Percentiles rank a stretch among this genome's conserved stretches.
These are phyloP conservation scores for Oligophagozyma castellii DNA, from an alignment of 1,139 yeast species.

Conservation along the genomic window DNA sequence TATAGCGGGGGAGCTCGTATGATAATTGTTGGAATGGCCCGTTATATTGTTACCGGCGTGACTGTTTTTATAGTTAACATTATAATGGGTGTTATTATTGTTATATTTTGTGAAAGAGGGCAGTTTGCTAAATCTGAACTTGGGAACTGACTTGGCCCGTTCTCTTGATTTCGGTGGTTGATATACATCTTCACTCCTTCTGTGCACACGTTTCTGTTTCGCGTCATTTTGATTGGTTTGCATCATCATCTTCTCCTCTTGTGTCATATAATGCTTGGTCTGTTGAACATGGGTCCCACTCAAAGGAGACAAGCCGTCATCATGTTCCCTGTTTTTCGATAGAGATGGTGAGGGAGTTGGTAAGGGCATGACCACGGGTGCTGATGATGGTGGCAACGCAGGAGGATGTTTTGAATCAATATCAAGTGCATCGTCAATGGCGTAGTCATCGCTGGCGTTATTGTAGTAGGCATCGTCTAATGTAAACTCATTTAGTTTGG, in stretches of 20 bases:
- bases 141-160: constrained; percentile 19
- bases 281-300: not conserved
- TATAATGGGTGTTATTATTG: constrained; percentile 3
- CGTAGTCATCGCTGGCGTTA: constrained; percentile 28
- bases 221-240: constrained; percentile 2
- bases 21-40: constrained; percentile 6
- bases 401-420: constrained; percentile 15
- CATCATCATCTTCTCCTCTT: not conserved
- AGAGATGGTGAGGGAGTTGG: constrained; percentile 9
- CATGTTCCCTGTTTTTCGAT: not conserved
- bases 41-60: constrained; percentile 5
- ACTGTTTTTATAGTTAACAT: constrained; percentile 7
- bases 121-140: constrained; percentile 15
- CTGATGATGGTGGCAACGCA: constrained; percentile 1
- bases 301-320: constrained; percentile 1
- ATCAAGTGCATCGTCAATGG: constrained; percentile 26
- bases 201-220: constrained; percentile 1
- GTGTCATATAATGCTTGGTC: not conserved
- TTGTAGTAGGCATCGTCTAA: constrained; percentile 61
- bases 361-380: constrained; percentile 1
- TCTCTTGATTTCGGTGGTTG: constrained; percentile 5
- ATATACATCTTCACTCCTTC: constrained; percentile 1
- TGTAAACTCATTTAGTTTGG: constrained; percentile 54
- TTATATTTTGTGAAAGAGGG: constrained; percentile 7
- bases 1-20: no score